Percentiles rank a stretch among this genome's conserved stretches.
phyloP scores from a whole-genome alignment of 345 rosid genomes.

The Diplotaxis tenuifolia region DNA sequence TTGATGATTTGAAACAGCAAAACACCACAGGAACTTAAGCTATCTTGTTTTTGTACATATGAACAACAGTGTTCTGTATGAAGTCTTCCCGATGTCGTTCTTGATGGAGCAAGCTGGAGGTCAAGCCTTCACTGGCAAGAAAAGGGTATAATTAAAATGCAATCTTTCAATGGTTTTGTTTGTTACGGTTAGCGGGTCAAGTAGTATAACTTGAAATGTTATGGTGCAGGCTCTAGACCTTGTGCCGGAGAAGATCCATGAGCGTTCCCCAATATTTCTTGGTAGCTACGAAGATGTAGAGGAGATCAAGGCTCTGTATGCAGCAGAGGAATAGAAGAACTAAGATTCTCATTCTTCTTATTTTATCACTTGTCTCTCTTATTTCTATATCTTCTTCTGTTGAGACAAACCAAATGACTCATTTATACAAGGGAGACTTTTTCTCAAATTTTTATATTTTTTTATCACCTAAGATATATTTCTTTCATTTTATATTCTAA shows the following conservation, averaged over 20 bases:
- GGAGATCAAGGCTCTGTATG: constrained; percentile 82
- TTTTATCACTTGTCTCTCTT: background rate
- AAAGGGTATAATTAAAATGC: constrained; percentile 52
- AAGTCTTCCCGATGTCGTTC: constrained; percentile 97
- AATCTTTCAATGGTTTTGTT: background rate
- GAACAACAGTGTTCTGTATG: constrained; percentile 70
- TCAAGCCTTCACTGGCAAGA: constrained; percentile 84
- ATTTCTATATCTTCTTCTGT: constrained; percentile 6
- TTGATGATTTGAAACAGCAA: background rate
- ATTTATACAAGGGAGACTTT: constrained; percentile 1
- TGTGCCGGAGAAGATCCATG: constrained; percentile 73
- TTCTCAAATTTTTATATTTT: background rate
- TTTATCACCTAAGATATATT: background rate
- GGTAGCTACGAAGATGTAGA: constrained; percentile 95
- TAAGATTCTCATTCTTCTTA: constrained; percentile 25
- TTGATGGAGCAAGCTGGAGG: constrained; percentile 99
- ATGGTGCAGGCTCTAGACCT: constrained; percentile 79
- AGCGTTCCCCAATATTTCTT: constrained; percentile 86
- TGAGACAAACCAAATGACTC: constrained; percentile 29
- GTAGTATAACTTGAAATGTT: constrained; percentile 2
- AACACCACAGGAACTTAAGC: constrained; percentile 1
- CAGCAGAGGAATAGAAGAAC: constrained; percentile 49
- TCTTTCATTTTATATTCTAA: background rate
- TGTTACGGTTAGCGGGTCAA: background rate
- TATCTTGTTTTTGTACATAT: background rate